These are phyloP conservation scores for Globisporangium nunn DNA, from an alignment of 352 stramenopile species.

Conservation along the genomic window DNA sequence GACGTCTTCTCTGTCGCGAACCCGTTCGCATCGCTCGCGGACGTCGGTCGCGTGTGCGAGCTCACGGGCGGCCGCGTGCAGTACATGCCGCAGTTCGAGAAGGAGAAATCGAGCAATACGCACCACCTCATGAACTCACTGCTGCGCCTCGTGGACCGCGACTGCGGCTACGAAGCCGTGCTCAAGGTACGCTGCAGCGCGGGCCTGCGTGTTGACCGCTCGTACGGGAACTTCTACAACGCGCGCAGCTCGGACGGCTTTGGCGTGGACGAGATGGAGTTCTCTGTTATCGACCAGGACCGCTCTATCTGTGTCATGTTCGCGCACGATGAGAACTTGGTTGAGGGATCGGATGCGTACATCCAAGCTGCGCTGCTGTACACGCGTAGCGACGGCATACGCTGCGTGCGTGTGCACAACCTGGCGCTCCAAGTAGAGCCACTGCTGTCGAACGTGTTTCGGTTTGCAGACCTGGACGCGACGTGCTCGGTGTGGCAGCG, in stretches of 20 bases:
- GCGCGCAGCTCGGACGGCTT: constrained; percentile 44
- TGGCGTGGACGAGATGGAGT: constrained; percentile 84
- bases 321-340: constrained; percentile 80
- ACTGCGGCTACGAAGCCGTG: constrained; percentile 81
- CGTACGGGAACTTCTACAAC: constrained; percentile 78
- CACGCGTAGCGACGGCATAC: constrained; percentile 74
- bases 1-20: constrained; percentile 85
- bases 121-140: constrained; percentile 74
- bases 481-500: constrained; percentile 84
- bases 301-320: constrained; percentile 83
- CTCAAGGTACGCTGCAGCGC: constrained; percentile 85
- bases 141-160: constrained; percentile 61
- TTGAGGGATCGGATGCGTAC: constrained; percentile 66
- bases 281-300: constrained; percentile 82
- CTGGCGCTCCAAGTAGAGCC: constrained; percentile 70
- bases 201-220: constrained; percentile 80
- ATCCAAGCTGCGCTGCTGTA: constrained; percentile 89
- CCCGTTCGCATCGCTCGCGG: constrained; percentile 73
- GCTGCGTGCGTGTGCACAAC: constrained; percentile 90
- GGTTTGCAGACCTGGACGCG: constrained; percentile 82
- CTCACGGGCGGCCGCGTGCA: constrained; percentile 80
- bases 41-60: constrained; percentile 74
- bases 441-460: constrained; percentile 84
- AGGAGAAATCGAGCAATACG: constrained; percentile 73
- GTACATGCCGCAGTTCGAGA: constrained; percentile 86